A percentile compares a stretch with the other conserved stretches of the same genome.
Conservation (phyloP, 2,329 filamentous ascomycete genomes). For the Fusarium verrucosum region DNA sequence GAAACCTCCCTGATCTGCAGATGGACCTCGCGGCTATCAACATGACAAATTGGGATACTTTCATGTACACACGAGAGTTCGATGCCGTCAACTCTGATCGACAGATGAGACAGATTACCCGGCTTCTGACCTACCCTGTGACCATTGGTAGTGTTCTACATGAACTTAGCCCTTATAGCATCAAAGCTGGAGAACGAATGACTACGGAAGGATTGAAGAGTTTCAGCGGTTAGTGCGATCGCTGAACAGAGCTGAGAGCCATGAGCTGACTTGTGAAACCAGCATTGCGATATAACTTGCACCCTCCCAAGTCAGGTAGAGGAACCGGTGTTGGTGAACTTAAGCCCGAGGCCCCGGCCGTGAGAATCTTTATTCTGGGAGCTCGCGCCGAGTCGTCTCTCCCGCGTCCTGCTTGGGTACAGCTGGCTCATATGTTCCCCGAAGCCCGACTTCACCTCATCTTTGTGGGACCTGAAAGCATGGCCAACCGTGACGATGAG, state of each 20-base stretch:
- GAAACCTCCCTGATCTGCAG: slow-evolving; percentile 87
- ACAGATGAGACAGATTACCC: slow-evolving; percentile 90
- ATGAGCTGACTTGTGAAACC: slow-evolving; percentile 4
- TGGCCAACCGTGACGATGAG: slow-evolving; percentile 92
- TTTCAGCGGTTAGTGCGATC: slow-evolving; percentile 76
- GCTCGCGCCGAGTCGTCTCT: slow-evolving; percentile 97
- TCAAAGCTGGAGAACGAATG: slow-evolving; percentile 77
- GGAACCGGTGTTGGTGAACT: slow-evolving; percentile 80
- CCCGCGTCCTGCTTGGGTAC: slow-evolving; percentile 91
- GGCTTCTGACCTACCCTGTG: slow-evolving; percentile 90
- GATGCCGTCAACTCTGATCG: slow-evolving; percentile 90
- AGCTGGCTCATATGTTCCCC: slow-evolving; percentile 95
- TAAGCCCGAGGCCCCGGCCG: slow-evolving; percentile 83
- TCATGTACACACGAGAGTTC: slow-evolving; percentile 91
- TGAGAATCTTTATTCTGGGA: slow-evolving; percentile 91
- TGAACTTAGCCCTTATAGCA: slow-evolving; percentile 90
- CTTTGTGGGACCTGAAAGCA: slow-evolving; percentile 95
- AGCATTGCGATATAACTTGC: slow-evolving; percentile 93
- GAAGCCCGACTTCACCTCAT: slow-evolving; percentile 87
- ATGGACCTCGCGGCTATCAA: slow-evolving; percentile 94
- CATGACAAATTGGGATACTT: slow-evolving; percentile 99
- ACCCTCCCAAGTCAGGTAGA: slow-evolving; percentile 83
- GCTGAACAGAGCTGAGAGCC: background rate
- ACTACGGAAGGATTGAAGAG: slow-evolving; percentile 93
- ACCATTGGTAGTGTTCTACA: slow-evolving; percentile 92